These are phyloP conservation scores for Fusarium sp. DNA, from an alignment of 2,329 filamentous ascomycete genomes.

Conservation along the genomic window DNA sequence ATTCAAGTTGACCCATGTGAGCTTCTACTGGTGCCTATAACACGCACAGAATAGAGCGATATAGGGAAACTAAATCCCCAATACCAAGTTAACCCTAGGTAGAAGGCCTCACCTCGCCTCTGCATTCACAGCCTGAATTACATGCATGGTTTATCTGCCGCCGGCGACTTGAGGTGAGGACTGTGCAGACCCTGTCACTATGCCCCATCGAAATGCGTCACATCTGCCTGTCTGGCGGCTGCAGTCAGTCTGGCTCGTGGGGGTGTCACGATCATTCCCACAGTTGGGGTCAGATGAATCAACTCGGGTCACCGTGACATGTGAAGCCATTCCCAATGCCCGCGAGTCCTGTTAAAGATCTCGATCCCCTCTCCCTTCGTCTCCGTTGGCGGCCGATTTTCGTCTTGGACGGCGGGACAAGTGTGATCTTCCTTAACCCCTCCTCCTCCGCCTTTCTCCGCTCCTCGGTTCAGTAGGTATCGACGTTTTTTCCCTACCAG, in stretches of 20 bases:
- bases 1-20: neutral
- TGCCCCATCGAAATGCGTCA: neutral
- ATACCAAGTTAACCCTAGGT: neutral
- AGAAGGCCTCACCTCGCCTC: neutral
- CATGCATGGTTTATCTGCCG: neutral
- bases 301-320: conserved; percentile 8
- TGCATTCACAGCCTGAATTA: neutral
- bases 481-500: neutral
- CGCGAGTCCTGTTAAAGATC: conserved; percentile 23
- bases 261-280: conserved; percentile 6
- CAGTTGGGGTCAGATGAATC: conserved; percentile 5
- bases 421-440: neutral
- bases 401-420: neutral
- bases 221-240: neutral
- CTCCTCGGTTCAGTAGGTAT: neutral
- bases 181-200: neutral
- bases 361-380: conserved; percentile 21
- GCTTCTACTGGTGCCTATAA: neutral
- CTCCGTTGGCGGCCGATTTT: neutral
- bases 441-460: neutral
- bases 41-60: neutral
- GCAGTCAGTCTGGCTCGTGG: conserved; percentile 7
- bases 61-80: neutral
- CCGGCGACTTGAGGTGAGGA: neutral
- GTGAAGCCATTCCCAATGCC: conserved; percentile 22